Evolutionary conservation across 768 basidiomycete species (phyloP), one percentile per base, ranked within the genome.

Genomic region (Naganishia randhawae): DNA sequence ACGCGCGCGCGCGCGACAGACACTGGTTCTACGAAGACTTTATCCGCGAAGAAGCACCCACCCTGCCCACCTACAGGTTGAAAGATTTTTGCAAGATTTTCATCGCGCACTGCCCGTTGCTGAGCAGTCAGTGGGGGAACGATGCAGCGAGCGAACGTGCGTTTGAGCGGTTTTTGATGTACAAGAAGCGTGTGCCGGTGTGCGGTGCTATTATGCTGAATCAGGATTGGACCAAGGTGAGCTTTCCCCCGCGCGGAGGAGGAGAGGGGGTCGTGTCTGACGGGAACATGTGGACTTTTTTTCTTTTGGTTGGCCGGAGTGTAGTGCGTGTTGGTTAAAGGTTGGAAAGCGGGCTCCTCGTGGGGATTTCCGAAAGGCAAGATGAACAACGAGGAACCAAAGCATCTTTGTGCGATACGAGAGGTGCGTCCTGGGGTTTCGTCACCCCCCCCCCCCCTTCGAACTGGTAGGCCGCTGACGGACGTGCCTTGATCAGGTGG

Each of bases 321-420:
- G 6, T 76, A 97, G 94, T 93, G 91, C 76, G 84, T 99, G n/a
- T 85, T 99, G 69, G 96, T 99, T 68, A 93, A 96, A 81, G 96
- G 96, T 8, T 98, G 92, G 92, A 97, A 96, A 80, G 87, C 91
- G 39, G 90, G 89, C 22, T 90, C 96, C 1, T 91, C 92, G 8
- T 99, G 96, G 96, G 89, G 92, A n/a, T 99, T 98, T 80, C 96
- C 96, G 8, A 91, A 95, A 78, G 96, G 96, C n/a, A 99, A 99
- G 82, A 98, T 98, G 79, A 99, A 99, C 74, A 88, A 94, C 78
- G 86, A 89, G 69, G 96, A 99, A 78, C 86, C 88, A 9, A 85
- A 88, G 66, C 84, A 85, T 55, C 85, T 84, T 65, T 99, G 96
- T 80, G 96, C 95, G 2, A 84, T 90, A 64, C 87, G 96, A 79